Evolutionary conservation across 768 basidiomycete genomes (phyloP), one percentile per base, ranked within the genome.

Genomic region (Leccinum rimulosum): DNA sequence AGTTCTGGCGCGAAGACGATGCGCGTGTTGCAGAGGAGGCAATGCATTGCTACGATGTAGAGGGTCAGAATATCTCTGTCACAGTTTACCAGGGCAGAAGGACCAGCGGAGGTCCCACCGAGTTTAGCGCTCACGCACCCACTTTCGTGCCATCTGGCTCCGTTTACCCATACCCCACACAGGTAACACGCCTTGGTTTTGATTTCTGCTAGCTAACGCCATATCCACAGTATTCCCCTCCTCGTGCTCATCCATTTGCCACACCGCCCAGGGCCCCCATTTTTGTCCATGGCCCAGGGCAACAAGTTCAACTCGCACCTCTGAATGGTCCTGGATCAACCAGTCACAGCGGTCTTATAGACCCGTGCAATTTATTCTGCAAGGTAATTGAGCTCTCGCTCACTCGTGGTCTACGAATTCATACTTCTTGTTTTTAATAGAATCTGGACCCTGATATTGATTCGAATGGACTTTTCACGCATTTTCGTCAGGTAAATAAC

Each of bases 321-420:
- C 54, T 82, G 50, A 61, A 64, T 19, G 91, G 91, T 4, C 91
- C 89, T 40, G 90, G 91, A n/a, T 86, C 89, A 36, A 83, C 65
- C 55, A 93, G 90, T 67, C 89, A 93, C 68, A 92, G 90, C 62
- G 93, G 93, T 19, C 79, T 95, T 28, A 93, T 93, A 61, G 92
- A 93, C 73, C 92, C 93, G 0, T 94, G 91, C 79, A 93, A 93
- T 69, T 74, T 94, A 50, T 94, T 94, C 73, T 91, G 89, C 81
- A 93, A 93, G 80, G 89, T 90, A 8, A 58, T 40, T 33, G 4
- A 11, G 8, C 15, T 77, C 65, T 2, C 7, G 31, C 30, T n/a
- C 31, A 33, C 22, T 54, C 28, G 45, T 52, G 52, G 61, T 30
- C 57, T 22, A 9, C 47, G 12, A 12, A 25, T 55, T 59, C 40